Evolutionary conservation across 306 rosid genomes (phyloP).

Genomic region (Gastrolobium villosum): DNA sequence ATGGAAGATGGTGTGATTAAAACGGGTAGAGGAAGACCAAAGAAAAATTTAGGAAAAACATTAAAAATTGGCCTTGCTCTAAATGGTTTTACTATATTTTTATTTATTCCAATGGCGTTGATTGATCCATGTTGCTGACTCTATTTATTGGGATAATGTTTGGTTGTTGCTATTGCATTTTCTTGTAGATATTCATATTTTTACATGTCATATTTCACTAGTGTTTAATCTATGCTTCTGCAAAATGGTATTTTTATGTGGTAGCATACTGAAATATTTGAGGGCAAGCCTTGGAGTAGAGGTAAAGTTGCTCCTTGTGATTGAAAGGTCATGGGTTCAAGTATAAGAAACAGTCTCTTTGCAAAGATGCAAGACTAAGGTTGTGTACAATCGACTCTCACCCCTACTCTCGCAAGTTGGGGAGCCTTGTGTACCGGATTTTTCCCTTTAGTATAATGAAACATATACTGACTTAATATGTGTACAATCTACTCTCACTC

Average conservation of each 20-base stretch:
- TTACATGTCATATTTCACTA: neutral
- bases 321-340: no score
- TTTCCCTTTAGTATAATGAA: no score
- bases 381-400: no score
- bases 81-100: neutral
- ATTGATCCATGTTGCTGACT: neutral
- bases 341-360: no score
- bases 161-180: neutral
- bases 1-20: conserved; percentile 26
- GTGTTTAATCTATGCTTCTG: conserved; percentile 3
- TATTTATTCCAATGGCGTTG: neutral
- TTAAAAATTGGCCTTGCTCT: neutral
- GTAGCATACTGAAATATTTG: neutral
- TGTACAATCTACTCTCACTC: no score
- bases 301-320: no score
- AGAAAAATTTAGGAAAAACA: neutral
- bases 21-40: neutral
- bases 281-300: no score
- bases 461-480: no score
- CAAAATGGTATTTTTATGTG: neutral
- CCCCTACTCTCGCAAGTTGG: no score
- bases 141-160: neutral
- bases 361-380: no score
- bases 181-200: neutral
- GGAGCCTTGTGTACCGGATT: no score